Evolutionary conservation across 1,284 basidiomycete genomes (phyloP), one percentile per base, ranked within the genome.

Genomic region (Cryptococcus jaspeensis): DNA sequence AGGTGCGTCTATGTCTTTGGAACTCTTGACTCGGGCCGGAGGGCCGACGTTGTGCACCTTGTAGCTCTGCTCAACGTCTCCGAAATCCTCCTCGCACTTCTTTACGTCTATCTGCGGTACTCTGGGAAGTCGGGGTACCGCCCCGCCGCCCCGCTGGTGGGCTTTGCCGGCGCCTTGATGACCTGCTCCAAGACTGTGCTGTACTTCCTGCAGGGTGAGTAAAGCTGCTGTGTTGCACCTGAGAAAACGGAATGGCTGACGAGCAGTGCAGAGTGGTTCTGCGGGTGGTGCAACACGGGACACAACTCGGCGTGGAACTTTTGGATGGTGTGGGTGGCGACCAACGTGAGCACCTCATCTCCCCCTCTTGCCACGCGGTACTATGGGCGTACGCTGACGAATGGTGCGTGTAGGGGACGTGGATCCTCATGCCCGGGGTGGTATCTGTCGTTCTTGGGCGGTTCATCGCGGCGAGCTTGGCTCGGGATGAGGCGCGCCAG

Each of bases 101-200:
- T 72, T 53, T 94, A 92, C 75, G 74, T 95, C 46, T 89, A 87
- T 74, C 82, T 88, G 39, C 85, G 86, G 0, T 85, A 91, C 66
- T 74, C 85, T 57, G 73, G 78, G 4, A 18, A 54, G 39, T 23
- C 81, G 87, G 36, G 36, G 5, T 70, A 70, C 52, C 67, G 70
- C 48, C 65, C 65, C 2, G 64, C 66, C 11, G 71, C 69, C 2
- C 83, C 89, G 0, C 66, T 95, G 39, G 71, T 93, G 49, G 93
- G 90, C 0, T 87, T 94, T 67, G 80, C 83, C 12, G 81, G 84
- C 0, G 85, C 83, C 1, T 73, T 83, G 12, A 87, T 92, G 86
- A 95, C 92, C 0, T 77, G 91, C 25, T 84, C 85, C 58, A 94
- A 94, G 80, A 95, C 92, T 0, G 73, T 85, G 5, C 81, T 94